phyloP scores from a whole-genome alignment of 2,329 filamentous ascomycete species.

The Geosmithia flava region DNA sequence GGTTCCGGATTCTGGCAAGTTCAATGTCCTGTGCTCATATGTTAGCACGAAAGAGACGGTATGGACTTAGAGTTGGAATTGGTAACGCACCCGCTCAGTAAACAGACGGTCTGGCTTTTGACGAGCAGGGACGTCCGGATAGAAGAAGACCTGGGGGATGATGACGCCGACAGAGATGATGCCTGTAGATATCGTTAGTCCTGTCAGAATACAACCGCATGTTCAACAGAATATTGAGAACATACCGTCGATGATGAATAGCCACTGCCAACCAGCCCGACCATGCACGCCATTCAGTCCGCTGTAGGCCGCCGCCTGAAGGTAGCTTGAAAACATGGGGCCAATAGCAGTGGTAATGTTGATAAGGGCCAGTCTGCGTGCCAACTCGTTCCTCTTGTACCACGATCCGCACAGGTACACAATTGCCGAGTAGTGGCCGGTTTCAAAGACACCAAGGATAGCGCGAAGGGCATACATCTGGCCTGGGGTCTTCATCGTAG shows the following conservation, averaged over 20 bases:
- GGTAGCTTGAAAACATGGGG: constrained; percentile 28
- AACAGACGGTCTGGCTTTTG: constrained; percentile 19
- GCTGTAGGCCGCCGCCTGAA: constrained; percentile 27
- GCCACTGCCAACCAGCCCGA: constrained; percentile 30
- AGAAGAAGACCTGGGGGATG: constrained; percentile 33
- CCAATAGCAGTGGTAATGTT: constrained; percentile 29
- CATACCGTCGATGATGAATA: constrained; percentile 29
- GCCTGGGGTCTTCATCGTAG: constrained; percentile 7
- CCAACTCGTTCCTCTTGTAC: constrained; percentile 29
- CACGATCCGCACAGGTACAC: constrained; percentile 27
- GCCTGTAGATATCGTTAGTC: constrained; percentile 25
- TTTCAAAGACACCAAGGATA: constrained; percentile 26
- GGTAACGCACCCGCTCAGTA: constrained; percentile 14
- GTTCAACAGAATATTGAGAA: background rate
- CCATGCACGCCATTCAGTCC: constrained; percentile 26
- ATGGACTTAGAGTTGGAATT: too few relatives aligned
- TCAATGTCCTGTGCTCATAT: background rate
- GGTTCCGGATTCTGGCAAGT: constrained; percentile 18
- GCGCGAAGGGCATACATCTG: constrained; percentile 25
- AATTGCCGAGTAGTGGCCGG: constrained; percentile 22
- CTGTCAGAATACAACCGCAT: constrained; percentile 38
- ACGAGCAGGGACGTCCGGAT: constrained; percentile 24
- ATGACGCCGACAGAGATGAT: constrained; percentile 40
- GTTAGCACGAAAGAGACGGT: background rate
- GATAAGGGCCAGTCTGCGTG: constrained; percentile 26